Evolutionary conservation across 1,284 basidiomycete genomes (phyloP).

Genomic region (Sparassis latifolia): DNA sequence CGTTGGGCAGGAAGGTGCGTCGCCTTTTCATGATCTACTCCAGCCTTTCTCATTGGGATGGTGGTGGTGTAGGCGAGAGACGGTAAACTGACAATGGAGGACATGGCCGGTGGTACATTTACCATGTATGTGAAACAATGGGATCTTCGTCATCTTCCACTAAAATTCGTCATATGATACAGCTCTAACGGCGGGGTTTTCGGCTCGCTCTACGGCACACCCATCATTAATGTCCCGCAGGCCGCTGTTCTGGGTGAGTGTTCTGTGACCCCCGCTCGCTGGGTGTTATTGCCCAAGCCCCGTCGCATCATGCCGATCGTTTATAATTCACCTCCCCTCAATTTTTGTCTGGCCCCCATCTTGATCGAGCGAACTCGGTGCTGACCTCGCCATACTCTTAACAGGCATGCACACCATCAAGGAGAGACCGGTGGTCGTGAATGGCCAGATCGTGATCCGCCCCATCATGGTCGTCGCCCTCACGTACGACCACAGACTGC

Average conservation of each 20-base stretch:
- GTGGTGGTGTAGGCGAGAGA: constrained; percentile 66
- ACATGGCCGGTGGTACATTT: constrained; percentile 96
- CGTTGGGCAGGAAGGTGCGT: constrained; percentile 83
- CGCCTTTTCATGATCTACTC: not conserved
- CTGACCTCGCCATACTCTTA: not conserved
- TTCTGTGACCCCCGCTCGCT: not conserved
- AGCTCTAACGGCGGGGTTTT: constrained; percentile 99
- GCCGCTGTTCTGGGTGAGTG: constrained; percentile 80
- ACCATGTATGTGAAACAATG: constrained; percentile 68
- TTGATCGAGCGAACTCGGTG: not conserved
- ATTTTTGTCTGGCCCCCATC: too few relatives aligned
- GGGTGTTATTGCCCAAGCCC: too few relatives aligned
- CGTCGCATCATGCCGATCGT: too few relatives aligned
- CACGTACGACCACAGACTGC: constrained; percentile 93
- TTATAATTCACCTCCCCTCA: too few relatives aligned
- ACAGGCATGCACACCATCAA: constrained; percentile 95
- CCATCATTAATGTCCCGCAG: constrained; percentile 96
- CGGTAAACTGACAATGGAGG: constrained; percentile 91
- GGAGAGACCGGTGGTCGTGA: constrained; percentile 88
- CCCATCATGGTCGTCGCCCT: constrained; percentile 95
- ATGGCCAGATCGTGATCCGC: constrained; percentile 92
- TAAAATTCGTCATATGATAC: not conserved
- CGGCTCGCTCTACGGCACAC: constrained; percentile 93
- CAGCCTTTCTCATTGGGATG: not conserved
- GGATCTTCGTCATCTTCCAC: not conserved